Base-by-base conservation (phyloP, 2,329 filamentous ascomycete species). In the Penicillium paneum region DNA sequence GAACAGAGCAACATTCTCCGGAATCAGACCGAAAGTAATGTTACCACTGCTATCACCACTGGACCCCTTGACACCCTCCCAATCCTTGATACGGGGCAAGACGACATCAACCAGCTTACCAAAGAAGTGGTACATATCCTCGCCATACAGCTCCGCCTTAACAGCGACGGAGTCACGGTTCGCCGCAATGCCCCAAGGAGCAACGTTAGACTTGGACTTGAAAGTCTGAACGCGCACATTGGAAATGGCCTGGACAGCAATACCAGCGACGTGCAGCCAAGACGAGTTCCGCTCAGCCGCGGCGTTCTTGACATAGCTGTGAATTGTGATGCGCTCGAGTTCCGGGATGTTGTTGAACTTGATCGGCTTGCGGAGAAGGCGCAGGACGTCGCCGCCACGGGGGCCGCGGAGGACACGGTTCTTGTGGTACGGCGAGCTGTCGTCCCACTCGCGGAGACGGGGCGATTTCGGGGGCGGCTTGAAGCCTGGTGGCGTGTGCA, bases 41-140 rank as follows among this genome's bases (percentile, higher is more conserved):
- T 97, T 97, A 35, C 94, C 94, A 58, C 88, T 87, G 68, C 85
- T 86, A 72, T 99, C 94, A 68, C 94, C 94, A 36, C 90, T 90
- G 40, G 78, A 83, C 45, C 85, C 86, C 64, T 83, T 83, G n/a
- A 89, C 79, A 56, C 94, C 94, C 52, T 83, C 84, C 89, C 91
- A 99, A 65, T 99, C 94, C 80, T 97, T 99, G 75, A 99, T 95
- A 69, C 87, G 89, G 36, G 94, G 94, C 70, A 97, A 81, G 6
- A 99, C 92, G 8, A 97, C 79, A 70, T 96, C 91, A 52, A 97
- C 81, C 63, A 91, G 79, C 78, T 96, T 96, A 67, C 93, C 89
- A 41, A 99, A 71, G 72, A 99, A 97, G 72, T 97, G 88, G 59
- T 90, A 89, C 67, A 95, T 94, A 55, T 87, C 83, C 71, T 94